A percentile compares a stretch with the other conserved stretches of the same genome.
Evolutionary conservation across 495 filamentous ascomycete genomes (phyloP).

Genomic region (Aspergillus asperescens): DNA sequence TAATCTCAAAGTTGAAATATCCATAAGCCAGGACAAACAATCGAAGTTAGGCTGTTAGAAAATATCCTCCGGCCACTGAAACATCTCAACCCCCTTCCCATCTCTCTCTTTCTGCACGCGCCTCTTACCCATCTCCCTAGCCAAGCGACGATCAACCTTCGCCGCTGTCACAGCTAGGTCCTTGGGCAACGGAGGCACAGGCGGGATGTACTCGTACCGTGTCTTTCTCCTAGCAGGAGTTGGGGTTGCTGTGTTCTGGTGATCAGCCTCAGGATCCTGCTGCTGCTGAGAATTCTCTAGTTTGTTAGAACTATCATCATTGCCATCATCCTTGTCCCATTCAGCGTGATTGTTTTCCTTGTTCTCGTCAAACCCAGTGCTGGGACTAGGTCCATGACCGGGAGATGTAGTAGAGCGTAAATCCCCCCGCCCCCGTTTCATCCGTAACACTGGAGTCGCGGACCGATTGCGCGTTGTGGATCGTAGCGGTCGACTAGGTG

Average conservation of each 20-base stretch:
- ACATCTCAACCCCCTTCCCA: conserved; percentile 11
- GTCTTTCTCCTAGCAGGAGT: conserved; percentile 21
- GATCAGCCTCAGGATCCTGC: background rate
- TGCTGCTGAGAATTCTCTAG: background rate
- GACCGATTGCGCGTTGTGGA: conserved; percentile 16
- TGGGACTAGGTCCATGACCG: background rate
- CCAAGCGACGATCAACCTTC: conserved; percentile 25
- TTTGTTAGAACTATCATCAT: background rate
- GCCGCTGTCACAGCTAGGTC: conserved; percentile 34
- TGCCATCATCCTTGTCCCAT: background rate
- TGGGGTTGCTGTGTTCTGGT: conserved; percentile 3
- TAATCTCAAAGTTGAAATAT: too few relatives aligned
- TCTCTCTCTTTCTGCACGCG: conserved; percentile 8
- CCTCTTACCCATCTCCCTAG: conserved; percentile 29
- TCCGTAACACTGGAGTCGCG: conserved; percentile 20
- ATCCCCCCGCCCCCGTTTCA: conserved; percentile 22
- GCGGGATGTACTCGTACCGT: conserved; percentile 36
- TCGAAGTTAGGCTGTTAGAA: conserved; percentile 35
- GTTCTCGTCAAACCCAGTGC: conserved; percentile 1
- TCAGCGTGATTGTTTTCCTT: conserved; percentile 16
- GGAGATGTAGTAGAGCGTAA: conserved; percentile 19
- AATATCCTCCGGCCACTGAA: conserved; percentile 45
- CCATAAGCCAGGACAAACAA: background rate
- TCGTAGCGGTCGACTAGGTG: conserved; percentile 18
- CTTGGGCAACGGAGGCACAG: conserved; percentile 41